phyloP scores from a whole-genome alignment of 1,284 basidiomycete species.

The Bjerkandera adusta region DNA sequence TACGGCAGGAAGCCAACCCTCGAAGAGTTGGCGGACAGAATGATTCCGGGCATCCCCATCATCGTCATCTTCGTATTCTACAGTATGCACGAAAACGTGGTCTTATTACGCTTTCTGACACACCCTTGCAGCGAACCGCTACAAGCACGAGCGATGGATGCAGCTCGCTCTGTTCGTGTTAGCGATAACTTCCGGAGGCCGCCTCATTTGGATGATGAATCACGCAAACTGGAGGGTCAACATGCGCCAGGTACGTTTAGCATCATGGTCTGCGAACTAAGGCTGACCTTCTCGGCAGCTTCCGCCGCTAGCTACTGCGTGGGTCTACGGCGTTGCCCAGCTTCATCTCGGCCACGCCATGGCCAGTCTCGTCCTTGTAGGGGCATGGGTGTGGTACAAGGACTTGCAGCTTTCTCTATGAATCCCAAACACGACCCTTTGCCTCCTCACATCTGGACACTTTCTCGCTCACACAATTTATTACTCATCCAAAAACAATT shows the following conservation, averaged over 20 bases:
- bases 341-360: slow-evolving; percentile 62
- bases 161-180: slow-evolving; percentile 59
- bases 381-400: slow-evolving; percentile 58
- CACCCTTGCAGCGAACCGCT: slow-evolving; percentile 51
- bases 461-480: too few relatives aligned
- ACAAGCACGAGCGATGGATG: slow-evolving; percentile 51
- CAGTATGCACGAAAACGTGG: too few relatives aligned
- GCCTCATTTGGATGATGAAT: slow-evolving; percentile 72
- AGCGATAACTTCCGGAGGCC: slow-evolving; percentile 53
- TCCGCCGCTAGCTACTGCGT: slow-evolving; percentile 71
- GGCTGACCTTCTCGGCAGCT: slow-evolving; percentile 39
- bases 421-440: too few relatives aligned
- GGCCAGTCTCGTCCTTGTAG: slow-evolving; percentile 50
- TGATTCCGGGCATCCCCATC: slow-evolving; percentile 65
- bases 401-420: slow-evolving; percentile 51
- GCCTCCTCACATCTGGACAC: too few relatives aligned
- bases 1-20: slow-evolving; percentile 58
- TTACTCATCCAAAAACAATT: too few relatives aligned
- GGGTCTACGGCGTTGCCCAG: slow-evolving; percentile 71
- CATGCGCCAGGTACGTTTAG: slow-evolving; percentile 63
- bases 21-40: slow-evolving; percentile 46
- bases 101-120: too few relatives aligned
- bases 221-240: slow-evolving; percentile 61
- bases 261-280: neutral
- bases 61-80: slow-evolving; percentile 75